Base-by-base conservation (phyloP, 192 early-diverging fungal genomes). In the Podila minutissima region DNA sequence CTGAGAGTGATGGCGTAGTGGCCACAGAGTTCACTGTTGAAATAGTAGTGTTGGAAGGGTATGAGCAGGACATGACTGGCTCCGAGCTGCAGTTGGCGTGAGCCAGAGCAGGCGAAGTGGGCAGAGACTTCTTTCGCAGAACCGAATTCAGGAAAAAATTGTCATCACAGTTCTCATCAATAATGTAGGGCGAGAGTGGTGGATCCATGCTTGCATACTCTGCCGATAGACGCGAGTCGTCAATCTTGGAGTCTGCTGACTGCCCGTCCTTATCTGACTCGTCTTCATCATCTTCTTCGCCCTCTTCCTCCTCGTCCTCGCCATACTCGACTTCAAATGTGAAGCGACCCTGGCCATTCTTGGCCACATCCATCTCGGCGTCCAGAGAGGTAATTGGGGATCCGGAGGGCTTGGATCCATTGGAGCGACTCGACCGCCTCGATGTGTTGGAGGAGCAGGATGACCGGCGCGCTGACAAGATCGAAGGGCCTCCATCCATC, bases 61-160 rank as follows among this genome's bases (percentile, higher is more conserved):
- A 59, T 2, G 75, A 71, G 4, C 57, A 62, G 2, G 64, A 49
- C 75, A 78, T 78, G 33, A 59, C 35, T 13, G 70, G 3, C 24
- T 26, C 64, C 0, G 20, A 35, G 19, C 1, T 48, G 66, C 10
- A 19, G 37, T 35, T 59, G n/a, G 33, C 46, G 58, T 22, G 55
- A 51, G 15, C 37, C 24, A 17, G 29, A 5, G 17, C 24, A 37
- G 38, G 15, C 19, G 66, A 53, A 20, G 55, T 49, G 58, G 12
- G 31, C 48, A 6, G 26, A 1, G 74, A 69, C 17, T 71, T 69
- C 31, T 67, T 71, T 33, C 69, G 75, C 32, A 78, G 75, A 29
- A 78, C 75, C 19, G 75, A 78, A 59, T 78, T 78, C 35, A 78
- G 59, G 75, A 78, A 78, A 35, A 78, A 78, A 0, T 71, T 69